Percentiles rank a stretch among this genome's conserved stretches.
phyloP scores from a whole-genome alignment of 108 stramenopile genomes.

The Seminavis robusta region DNA sequence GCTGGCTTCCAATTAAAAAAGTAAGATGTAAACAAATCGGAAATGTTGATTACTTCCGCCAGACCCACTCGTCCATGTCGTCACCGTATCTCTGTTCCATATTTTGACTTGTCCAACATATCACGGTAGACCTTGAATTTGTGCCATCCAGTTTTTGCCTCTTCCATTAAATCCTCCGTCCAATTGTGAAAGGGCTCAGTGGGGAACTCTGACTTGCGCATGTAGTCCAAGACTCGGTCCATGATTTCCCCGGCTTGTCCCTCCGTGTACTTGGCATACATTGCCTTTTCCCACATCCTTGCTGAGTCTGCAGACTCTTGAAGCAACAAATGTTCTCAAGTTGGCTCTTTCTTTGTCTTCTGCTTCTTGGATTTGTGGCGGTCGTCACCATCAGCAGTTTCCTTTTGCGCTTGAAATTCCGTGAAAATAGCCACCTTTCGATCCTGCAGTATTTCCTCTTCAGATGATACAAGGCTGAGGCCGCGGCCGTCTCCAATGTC shows the following conservation, averaged over 20 bases:
- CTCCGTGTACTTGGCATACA: constrained; percentile 5
- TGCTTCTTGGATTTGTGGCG: constrained; percentile 5
- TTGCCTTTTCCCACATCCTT: constrained; percentile 6
- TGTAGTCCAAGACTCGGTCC: constrained; percentile 6
- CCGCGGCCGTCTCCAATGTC: constrained; percentile 2
- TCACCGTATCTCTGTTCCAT: constrained; percentile 6
- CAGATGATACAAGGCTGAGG: constrained; percentile 9
- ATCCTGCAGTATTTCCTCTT: constrained; percentile 6
- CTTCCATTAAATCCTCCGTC: constrained; percentile 6
- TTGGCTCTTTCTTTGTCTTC: constrained; percentile 5
- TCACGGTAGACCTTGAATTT: constrained; percentile 1
- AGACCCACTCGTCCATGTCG: constrained; percentile 1
- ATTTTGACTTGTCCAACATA: constrained; percentile 8
- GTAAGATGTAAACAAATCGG: constrained; percentile 4
- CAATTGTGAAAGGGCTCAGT: constrained; percentile 4
- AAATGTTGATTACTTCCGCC: constrained; percentile 7
- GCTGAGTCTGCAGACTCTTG: constrained; percentile 3
- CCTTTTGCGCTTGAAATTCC: constrained; percentile 6
- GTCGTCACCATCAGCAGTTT: constrained; percentile 3
- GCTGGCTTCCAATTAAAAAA: too few species aligned
- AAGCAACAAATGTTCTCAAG: constrained; percentile 5
- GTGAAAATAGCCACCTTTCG: background rate
- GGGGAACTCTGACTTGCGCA: constrained; percentile 3
- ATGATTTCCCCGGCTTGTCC: constrained; percentile 4
- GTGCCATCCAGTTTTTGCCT: constrained; percentile 4